Evolutionary conservation across 768 basidiomycete genomes (phyloP).

Genomic region (Phlebiopsis gigantea): DNA sequence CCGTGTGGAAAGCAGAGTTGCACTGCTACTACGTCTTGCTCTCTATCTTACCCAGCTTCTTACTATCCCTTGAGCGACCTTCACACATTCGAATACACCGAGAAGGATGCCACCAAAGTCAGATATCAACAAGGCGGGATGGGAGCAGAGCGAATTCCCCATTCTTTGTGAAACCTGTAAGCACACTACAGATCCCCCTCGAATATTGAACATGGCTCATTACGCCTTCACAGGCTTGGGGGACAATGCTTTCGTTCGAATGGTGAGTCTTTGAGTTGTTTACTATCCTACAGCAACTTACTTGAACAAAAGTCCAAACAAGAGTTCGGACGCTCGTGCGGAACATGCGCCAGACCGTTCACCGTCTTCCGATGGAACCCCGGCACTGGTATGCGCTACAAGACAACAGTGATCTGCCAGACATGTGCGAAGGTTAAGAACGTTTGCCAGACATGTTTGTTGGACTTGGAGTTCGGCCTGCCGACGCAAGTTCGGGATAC

Average conservation of each 20-base stretch:
- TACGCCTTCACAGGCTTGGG: slow-evolving; percentile 72
- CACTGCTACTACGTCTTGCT: too few species aligned
- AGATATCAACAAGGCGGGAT: slow-evolving; percentile 93
- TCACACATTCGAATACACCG: not conserved
- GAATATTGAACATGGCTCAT: too few species aligned
- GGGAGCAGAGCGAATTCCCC: slow-evolving; percentile 92
- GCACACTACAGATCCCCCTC: slow-evolving; percentile 29
- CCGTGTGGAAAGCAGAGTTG: too few species aligned
- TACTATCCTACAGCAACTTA: not conserved
- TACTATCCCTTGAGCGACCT: not conserved
- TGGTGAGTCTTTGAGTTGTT: slow-evolving; percentile 51
- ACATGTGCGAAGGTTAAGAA: slow-evolving; percentile 96
- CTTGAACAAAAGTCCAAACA: slow-evolving; percentile 74
- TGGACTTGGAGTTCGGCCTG: slow-evolving; percentile 93
- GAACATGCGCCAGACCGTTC: slow-evolving; percentile 94
- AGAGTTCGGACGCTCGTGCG: slow-evolving; percentile 93
- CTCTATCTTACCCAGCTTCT: not conserved
- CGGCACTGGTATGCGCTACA: slow-evolving; percentile 87
- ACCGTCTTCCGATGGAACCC: slow-evolving; percentile 99
- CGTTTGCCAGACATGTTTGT: slow-evolving; percentile 94
- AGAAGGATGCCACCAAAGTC: slow-evolving; percentile 64
- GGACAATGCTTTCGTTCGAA: slow-evolving; percentile 87
- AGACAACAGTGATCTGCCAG: slow-evolving; percentile 95
- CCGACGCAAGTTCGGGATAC: slow-evolving; percentile 98
- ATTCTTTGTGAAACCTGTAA: slow-evolving; percentile 91